These are phyloP conservation scores for Amanita exitialis DNA, from an alignment of 768 basidiomycete species.

Conservation along the genomic window DNA sequence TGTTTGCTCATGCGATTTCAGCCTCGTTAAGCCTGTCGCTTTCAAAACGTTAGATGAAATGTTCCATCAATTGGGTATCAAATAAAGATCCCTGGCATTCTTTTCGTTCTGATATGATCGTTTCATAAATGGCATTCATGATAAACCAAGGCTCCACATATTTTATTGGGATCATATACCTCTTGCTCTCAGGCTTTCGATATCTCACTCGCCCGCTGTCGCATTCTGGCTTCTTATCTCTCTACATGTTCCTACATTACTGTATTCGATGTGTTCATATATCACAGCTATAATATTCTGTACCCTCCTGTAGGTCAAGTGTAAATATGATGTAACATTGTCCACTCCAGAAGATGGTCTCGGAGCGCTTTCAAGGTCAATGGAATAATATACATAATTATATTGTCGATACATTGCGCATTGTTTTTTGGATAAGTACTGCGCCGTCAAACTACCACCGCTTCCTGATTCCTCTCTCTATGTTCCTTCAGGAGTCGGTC, in stretches of 20 bases:
- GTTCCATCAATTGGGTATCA: constrained; percentile 61
- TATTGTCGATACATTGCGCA: not conserved
- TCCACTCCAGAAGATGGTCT: too few species aligned
- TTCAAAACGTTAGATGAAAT: constrained; percentile 83
- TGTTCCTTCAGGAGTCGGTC: constrained; percentile 82
- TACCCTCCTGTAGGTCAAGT: not conserved
- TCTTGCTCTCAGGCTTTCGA: constrained; percentile 1
- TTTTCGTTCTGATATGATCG: not conserved
- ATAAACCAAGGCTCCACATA: not conserved
- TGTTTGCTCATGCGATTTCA: constrained; percentile 18
- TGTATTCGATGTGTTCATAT: constrained; percentile 1
- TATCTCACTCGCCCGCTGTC: not conserved
- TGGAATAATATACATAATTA: constrained; percentile 6
- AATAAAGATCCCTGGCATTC: constrained; percentile 14
- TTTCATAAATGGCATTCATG: constrained; percentile 3
- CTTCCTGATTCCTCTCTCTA: constrained; percentile 26
- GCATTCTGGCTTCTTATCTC: not conserved
- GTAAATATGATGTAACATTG: not conserved
- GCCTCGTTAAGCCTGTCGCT: constrained; percentile 93
- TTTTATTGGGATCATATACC: not conserved
- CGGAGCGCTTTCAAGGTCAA: not conserved
- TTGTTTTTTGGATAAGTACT: not conserved
- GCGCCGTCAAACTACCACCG: constrained; percentile 8
- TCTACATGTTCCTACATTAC: not conserved
- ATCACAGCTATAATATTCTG: not conserved